Percentiles rank a stretch among this genome's conserved stretches.
Conservation (phyloP, 768 basidiomycete genomes). For the Sarcomyxa edulis region DNA sequence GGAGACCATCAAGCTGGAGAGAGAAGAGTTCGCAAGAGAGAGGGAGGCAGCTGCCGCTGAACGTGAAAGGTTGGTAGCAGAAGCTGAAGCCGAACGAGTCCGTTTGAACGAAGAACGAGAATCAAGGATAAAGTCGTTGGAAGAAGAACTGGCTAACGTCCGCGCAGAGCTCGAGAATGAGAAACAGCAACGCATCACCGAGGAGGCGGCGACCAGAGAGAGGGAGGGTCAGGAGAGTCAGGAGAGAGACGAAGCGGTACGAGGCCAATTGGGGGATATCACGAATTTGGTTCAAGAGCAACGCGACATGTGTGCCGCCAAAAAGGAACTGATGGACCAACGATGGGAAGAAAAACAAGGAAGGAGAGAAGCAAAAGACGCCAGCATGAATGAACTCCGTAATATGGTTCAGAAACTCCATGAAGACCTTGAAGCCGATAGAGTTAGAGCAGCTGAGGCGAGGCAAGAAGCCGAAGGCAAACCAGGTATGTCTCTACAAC, state of each 20-base stretch:
- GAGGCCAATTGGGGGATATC: constrained; percentile 62
- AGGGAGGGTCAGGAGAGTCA: constrained; percentile 48
- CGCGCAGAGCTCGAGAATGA: constrained; percentile 62
- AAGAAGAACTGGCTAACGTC: constrained; percentile 55
- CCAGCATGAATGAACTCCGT: constrained; percentile 47
- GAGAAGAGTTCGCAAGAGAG: constrained; percentile 53
- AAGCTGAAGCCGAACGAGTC: constrained; percentile 43
- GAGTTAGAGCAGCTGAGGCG: constrained; percentile 45
- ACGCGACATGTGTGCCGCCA: constrained; percentile 49
- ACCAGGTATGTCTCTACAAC: constrained; percentile 41
- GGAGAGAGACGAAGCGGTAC: constrained; percentile 57
- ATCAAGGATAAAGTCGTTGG: constrained; percentile 51
- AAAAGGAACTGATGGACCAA: constrained; percentile 55
- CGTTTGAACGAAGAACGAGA: constrained; percentile 45
- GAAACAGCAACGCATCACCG: constrained; percentile 47
- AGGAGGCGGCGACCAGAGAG: constrained; percentile 61
- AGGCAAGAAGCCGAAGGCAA: constrained; percentile 45
- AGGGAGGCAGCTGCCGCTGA: constrained; percentile 51
- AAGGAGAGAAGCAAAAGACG: constrained; percentile 55
- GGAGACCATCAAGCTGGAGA: constrained; percentile 52
- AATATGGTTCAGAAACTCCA: constrained; percentile 58
- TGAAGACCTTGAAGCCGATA: constrained; percentile 49
- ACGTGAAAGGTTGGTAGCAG: constrained; percentile 43
- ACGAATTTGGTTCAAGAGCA: constrained; percentile 71
- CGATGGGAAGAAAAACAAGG: constrained; percentile 59